Percentiles rank a stretch among this genome's conserved stretches.
Evolutionary conservation across 2,329 filamentous ascomycete species (phyloP).

Genomic region (Xylariaceae sp.): DNA sequence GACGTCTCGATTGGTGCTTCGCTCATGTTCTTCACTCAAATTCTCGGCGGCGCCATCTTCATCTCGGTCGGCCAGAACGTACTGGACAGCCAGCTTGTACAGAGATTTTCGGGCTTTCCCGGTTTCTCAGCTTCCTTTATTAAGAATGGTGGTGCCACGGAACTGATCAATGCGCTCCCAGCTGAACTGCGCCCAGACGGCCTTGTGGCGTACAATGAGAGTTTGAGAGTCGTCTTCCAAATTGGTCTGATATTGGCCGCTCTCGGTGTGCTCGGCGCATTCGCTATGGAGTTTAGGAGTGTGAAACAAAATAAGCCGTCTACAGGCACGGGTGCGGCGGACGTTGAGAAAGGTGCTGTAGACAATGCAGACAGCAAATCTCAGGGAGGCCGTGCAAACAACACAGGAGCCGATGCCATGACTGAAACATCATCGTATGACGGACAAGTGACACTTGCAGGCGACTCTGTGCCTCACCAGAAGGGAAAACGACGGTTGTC

Average conservation of each 20-base stretch:
- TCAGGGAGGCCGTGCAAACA: constrained; percentile 1
- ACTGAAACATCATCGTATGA: background rate
- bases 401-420: constrained; percentile 9
- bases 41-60: constrained; percentile 46
- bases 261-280: constrained; percentile 52
- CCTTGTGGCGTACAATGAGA: constrained; percentile 56
- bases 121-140: constrained; percentile 28
- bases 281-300: constrained; percentile 59
- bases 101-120: constrained; percentile 32
- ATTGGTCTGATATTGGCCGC: constrained; percentile 55
- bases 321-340: constrained; percentile 1
- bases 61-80: constrained; percentile 46
- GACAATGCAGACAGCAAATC: constrained; percentile 9
- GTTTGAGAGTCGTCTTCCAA: constrained; percentile 58
- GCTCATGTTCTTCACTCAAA: constrained; percentile 45
- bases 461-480: too few relatives aligned
- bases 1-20: constrained; percentile 44
- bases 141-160: constrained; percentile 31
- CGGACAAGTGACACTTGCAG: background rate
- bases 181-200: constrained; percentile 23
- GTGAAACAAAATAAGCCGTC: constrained; percentile 34
- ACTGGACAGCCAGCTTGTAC: constrained; percentile 40
- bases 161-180: constrained; percentile 21
- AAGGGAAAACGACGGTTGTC: too few relatives aligned
- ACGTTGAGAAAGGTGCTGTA: constrained; percentile 18